Percentiles rank a stretch among this genome's conserved stretches.
These are phyloP conservation scores for Phytophthora pluvialis DNA, from an alignment of 352 stramenopile species.

Conservation along the genomic window DNA sequence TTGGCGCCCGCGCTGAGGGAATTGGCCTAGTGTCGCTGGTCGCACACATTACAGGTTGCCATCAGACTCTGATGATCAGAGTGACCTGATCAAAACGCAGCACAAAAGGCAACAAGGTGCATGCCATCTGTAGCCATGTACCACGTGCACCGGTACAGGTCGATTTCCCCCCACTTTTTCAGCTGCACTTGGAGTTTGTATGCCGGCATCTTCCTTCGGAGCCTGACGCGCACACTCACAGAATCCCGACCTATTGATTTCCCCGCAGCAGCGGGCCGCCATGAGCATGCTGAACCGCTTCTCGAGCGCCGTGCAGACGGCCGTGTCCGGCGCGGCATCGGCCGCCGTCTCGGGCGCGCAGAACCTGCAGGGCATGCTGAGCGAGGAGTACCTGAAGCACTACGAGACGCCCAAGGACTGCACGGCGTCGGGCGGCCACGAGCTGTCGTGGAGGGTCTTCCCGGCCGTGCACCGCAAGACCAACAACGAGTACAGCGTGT, in stretches of 20 bases:
- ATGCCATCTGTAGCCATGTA: slow-evolving; percentile 8
- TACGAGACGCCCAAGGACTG: slow-evolving; percentile 90
- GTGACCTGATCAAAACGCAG: too few relatives aligned
- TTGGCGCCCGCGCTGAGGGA: too few relatives aligned
- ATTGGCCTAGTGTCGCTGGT: too few relatives aligned
- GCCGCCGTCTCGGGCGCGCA: slow-evolving; percentile 50
- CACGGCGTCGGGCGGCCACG: slow-evolving; percentile 83
- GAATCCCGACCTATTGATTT: background rate
- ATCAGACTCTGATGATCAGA: too few relatives aligned
- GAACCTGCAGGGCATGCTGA: slow-evolving; percentile 70
- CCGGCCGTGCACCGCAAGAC: slow-evolving; percentile 84
- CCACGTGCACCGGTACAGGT: background rate
- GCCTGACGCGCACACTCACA: slow-evolving; percentile 9
- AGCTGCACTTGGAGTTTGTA: slow-evolving; percentile 15
- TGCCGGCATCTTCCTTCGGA: background rate
- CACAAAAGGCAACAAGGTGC: too few relatives aligned
- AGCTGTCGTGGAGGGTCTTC: slow-evolving; percentile 88
- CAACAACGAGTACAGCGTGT: slow-evolving; percentile 80
- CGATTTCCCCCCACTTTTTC: slow-evolving; percentile 2
- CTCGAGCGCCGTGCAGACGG: slow-evolving; percentile 73
- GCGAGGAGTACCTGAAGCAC: slow-evolving; percentile 85
- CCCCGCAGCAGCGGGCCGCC: background rate
- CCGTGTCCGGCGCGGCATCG: slow-evolving; percentile 54
- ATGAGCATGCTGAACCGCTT: slow-evolving; percentile 81
- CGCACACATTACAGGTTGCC: background rate